Conservation (phyloP, 1,139 yeast genomes). For the Blastobotrys illinoisensis region DNA sequence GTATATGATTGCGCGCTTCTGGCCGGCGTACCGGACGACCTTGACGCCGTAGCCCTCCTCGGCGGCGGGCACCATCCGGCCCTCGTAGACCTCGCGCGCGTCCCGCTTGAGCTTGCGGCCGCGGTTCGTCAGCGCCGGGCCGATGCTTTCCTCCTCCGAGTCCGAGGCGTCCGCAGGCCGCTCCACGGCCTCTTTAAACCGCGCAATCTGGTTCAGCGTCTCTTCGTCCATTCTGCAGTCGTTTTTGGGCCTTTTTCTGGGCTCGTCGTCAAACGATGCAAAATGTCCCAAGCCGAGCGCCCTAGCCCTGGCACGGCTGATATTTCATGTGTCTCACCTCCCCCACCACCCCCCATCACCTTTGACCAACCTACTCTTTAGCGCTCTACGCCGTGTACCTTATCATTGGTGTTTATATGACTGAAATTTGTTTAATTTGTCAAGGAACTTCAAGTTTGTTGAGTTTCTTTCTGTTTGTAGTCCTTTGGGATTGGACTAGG, state of each 20-base stretch:
- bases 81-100: constrained; percentile 38
- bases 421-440: too few species aligned
- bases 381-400: too few species aligned
- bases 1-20: constrained; percentile 33
- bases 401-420: too few species aligned
- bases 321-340: not conserved
- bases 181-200: constrained; percentile 12
- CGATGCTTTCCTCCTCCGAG: constrained; percentile 21
- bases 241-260: not conserved
- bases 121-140: constrained; percentile 41
- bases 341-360: too few species aligned
- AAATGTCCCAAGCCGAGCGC: not conserved
- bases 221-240: constrained; percentile 7
- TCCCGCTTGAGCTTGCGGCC: constrained; percentile 55
- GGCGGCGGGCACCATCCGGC: constrained; percentile 35
- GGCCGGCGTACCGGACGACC: constrained; percentile 33
- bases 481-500: too few species aligned
- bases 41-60: constrained; percentile 28
- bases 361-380: too few species aligned
- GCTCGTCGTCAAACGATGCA: not conserved
- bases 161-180: constrained; percentile 11
- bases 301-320: not conserved
- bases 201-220: constrained; percentile 13
- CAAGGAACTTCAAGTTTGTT: too few species aligned
- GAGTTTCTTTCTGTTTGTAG: too few species aligned